Evolutionary conservation across 108 stramenopile species (phyloP).

Genomic region (Conticribra weissflogii): DNA sequence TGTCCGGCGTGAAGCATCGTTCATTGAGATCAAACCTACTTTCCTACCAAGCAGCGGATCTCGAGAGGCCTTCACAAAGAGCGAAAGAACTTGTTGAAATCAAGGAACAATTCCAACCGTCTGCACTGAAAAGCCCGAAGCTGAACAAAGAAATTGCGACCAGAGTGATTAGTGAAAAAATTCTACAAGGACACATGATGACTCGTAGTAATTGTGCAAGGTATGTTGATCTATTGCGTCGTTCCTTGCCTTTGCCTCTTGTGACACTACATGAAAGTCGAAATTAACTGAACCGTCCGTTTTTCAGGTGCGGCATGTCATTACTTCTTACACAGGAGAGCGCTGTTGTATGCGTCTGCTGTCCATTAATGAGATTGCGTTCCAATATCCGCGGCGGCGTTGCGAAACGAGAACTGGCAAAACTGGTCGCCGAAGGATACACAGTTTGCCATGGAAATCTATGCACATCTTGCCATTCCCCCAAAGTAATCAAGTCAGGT

Average conservation of each 20-base stretch:
- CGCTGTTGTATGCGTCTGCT: conserved; percentile 28
- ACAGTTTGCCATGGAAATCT: conserved; percentile 12
- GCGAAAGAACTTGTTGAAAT: too few species aligned
- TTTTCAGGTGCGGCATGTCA: neutral
- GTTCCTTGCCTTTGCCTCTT: neutral
- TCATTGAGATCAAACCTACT: too few species aligned
- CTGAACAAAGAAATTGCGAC: conserved; percentile 14
- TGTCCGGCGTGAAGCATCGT: too few species aligned
- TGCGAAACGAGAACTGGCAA: conserved; percentile 19
- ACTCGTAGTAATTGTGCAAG: conserved; percentile 28
- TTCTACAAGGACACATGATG: conserved; percentile 25
- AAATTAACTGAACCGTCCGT: neutral
- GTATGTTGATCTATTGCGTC: neutral
- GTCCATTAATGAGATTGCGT: conserved; percentile 35
- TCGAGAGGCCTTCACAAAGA: too few species aligned
- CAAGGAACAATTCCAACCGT: too few species aligned
- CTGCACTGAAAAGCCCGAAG: neutral
- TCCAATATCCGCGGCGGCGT: conserved; percentile 16
- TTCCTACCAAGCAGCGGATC: too few species aligned
- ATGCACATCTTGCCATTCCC: conserved; percentile 27
- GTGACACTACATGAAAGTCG: neutral
- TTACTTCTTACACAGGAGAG: neutral
- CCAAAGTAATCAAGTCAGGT: conserved; percentile 18
- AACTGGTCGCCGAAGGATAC: conserved; percentile 4
- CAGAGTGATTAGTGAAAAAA: conserved; percentile 31